A percentile compares a stretch with the other conserved stretches of the same genome.
Evolutionary conservation across 805 yeast genomes (phyloP).

Genomic region (Vanderwaltozyma yarrowii): DNA sequence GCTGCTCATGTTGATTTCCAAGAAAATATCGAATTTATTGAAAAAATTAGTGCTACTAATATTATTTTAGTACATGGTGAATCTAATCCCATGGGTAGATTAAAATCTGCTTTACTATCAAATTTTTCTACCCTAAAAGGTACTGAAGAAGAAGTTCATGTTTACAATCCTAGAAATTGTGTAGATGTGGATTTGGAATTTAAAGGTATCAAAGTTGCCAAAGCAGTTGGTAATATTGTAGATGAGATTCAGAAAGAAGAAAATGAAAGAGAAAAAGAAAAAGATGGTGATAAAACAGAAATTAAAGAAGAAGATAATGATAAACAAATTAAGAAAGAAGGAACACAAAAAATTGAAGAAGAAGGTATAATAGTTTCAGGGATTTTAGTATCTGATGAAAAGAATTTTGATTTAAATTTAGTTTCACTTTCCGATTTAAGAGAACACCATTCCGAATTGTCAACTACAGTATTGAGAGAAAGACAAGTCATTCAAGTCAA

Average conservation of each 20-base stretch:
- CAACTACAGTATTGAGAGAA: constrained; percentile 77
- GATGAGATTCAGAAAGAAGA: constrained; percentile 34
- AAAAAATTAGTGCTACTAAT: constrained; percentile 70
- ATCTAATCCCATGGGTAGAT: constrained; percentile 95
- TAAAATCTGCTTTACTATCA: constrained; percentile 84
- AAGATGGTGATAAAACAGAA: constrained; percentile 1
- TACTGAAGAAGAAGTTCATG: constrained; percentile 82
- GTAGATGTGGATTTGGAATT: constrained; percentile 67
- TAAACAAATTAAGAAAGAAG: background rate
- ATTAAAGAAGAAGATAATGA: constrained; percentile 1
- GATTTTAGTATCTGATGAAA: constrained; percentile 63
- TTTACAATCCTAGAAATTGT: constrained; percentile 88
- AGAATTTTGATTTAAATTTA: constrained; percentile 78
- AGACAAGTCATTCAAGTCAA: constrained; percentile 68
- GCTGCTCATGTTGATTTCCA: constrained; percentile 99
- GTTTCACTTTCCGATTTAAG: constrained; percentile 80
- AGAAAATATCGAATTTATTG: constrained; percentile 87
- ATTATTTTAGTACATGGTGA: constrained; percentile 96
- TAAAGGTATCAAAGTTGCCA: constrained; percentile 76
- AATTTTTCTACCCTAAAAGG: constrained; percentile 74
- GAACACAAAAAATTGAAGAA: constrained; percentile 32
- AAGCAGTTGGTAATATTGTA: constrained; percentile 53
- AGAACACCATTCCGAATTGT: constrained; percentile 70
- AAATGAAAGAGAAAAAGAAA: constrained; percentile 7
- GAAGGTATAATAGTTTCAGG: constrained; percentile 55